phyloP scores from a whole-genome alignment of 164 flowering plant genomes.

The Nymphaea thermarum region DNA sequence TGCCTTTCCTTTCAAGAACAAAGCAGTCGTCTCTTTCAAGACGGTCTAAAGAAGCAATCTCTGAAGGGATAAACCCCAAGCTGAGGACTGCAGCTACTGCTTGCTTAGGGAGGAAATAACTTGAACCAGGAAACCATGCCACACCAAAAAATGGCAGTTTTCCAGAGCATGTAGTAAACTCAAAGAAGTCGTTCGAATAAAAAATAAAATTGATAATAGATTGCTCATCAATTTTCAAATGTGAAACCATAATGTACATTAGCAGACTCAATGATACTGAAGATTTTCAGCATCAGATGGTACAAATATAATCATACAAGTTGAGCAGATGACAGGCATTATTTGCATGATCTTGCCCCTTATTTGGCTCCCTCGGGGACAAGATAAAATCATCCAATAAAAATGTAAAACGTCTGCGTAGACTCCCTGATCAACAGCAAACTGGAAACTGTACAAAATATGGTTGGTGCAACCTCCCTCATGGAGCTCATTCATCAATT shows the following conservation, averaged over 20 bases:
- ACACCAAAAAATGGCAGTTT: neutral
- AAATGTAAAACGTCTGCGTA: neutral
- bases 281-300: neutral
- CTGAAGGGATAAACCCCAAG: neutral
- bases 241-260: neutral
- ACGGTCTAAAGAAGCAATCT: neutral
- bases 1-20: neutral
- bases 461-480: neutral
- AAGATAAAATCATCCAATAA: neutral
- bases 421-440: neutral
- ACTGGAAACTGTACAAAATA: neutral
- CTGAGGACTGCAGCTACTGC: neutral
- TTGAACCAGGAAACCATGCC: neutral
- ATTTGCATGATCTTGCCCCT: neutral
- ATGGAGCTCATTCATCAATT: neutral
- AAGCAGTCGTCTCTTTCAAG: neutral
- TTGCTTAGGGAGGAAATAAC: neutral
- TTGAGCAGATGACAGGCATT: neutral
- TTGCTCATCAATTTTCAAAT: neutral
- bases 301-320: neutral
- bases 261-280: neutral
- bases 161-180: too few species aligned
- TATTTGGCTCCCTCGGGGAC: neutral
- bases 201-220: too few species aligned
- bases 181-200: neutral